These are phyloP conservation scores for Metarhizium brunneum DNA, from an alignment of 2,329 filamentous ascomycete species.

Conservation along the genomic window DNA sequence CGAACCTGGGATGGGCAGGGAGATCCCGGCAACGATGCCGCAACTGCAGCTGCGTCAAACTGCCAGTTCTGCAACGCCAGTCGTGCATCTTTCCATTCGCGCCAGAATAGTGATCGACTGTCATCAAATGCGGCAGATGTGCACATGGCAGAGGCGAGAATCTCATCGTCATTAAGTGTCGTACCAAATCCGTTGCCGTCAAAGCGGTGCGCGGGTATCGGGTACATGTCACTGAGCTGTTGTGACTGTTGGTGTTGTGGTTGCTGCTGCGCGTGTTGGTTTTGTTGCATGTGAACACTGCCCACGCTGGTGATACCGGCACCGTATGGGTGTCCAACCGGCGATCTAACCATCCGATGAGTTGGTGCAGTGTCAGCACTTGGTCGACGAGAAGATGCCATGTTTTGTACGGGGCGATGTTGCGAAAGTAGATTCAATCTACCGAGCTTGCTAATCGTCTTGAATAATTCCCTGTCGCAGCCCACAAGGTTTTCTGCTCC, in stretches of 20 bases:
- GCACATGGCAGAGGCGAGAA: constrained; percentile 29
- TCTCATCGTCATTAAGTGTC: constrained; percentile 46
- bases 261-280: background rate
- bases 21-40: constrained; percentile 38
- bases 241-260: background rate
- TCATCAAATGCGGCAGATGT: constrained; percentile 45
- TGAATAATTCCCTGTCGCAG: constrained; percentile 81
- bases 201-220: constrained; percentile 45
- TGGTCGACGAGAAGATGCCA: constrained; percentile 8
- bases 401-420: constrained; percentile 42
- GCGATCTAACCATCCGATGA: constrained; percentile 31
- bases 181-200: constrained; percentile 59
- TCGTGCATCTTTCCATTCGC: constrained; percentile 75
- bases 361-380: constrained; percentile 16
- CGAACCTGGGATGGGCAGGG: constrained; percentile 54
- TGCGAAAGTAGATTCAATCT: constrained; percentile 79
- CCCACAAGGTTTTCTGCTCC: constrained; percentile 79
- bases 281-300: constrained; percentile 1
- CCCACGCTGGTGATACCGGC: constrained; percentile 14
- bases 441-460: constrained; percentile 73
- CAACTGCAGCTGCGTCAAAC: constrained; percentile 49
- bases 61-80: constrained; percentile 72
- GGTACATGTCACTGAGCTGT: constrained; percentile 15
- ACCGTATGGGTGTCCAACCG: constrained; percentile 33
- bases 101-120: constrained; percentile 62